phyloP scores from a whole-genome alignment of 805 yeast genomes.

The Kuraishia piskuri region DNA sequence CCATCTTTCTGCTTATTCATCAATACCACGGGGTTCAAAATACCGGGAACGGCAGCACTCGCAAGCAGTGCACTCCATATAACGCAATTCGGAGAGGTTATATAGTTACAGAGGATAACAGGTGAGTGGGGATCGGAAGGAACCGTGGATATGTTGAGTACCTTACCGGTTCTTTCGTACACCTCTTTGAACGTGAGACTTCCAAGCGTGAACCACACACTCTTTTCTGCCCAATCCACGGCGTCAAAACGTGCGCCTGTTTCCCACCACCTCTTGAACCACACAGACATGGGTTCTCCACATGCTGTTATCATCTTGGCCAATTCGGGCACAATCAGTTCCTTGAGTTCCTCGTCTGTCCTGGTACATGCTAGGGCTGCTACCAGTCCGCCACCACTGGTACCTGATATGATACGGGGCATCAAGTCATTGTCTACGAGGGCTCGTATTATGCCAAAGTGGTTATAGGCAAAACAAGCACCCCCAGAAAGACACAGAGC shows the following conservation, averaged over 20 bases:
- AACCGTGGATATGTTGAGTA: constrained; percentile 66
- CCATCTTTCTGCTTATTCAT: constrained; percentile 30
- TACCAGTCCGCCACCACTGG: constrained; percentile 74
- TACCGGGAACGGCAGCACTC: constrained; percentile 79
- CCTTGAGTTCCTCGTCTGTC: constrained; percentile 54
- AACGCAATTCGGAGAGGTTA: constrained; percentile 72
- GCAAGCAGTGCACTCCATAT: constrained; percentile 77
- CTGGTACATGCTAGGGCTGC: constrained; percentile 68
- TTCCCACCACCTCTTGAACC: constrained; percentile 57
- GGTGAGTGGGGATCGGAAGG: constrained; percentile 82
- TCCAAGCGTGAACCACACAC: constrained; percentile 65
- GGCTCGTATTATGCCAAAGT: constrained; percentile 70
- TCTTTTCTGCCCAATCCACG: constrained; percentile 61
- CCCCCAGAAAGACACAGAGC: constrained; percentile 75
- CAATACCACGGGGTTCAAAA: constrained; percentile 68
- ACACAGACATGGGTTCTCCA: constrained; percentile 49
- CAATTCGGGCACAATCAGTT: constrained; percentile 49
- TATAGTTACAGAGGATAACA: constrained; percentile 65
- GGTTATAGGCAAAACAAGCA: constrained; percentile 70
- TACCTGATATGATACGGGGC: constrained; percentile 67
- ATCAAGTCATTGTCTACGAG: constrained; percentile 55
- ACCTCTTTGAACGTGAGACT: constrained; percentile 68
- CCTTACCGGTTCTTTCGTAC: constrained; percentile 57
- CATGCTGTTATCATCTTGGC: constrained; percentile 63
- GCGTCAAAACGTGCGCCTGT: constrained; percentile 80